Conservation (phyloP, 1,284 basidiomycete species). For the Neolentinus lepideus region DNA sequence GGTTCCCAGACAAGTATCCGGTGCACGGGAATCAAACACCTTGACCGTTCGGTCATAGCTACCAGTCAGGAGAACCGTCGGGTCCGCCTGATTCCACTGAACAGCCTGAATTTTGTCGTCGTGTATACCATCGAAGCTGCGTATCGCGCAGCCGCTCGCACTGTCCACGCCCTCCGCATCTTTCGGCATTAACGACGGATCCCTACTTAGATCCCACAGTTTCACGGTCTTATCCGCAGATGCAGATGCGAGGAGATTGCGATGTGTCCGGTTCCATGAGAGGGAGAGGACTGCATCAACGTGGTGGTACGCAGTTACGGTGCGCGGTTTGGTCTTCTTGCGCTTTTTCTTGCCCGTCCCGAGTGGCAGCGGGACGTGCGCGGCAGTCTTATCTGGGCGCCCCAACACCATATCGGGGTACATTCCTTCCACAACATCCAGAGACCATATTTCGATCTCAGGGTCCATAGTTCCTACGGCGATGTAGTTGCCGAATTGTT, state of each 20-base stretch:
- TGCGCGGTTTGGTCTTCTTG: conserved; percentile 76
- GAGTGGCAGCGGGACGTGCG: conserved; percentile 67
- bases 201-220: conserved; percentile 90
- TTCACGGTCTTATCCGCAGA: conserved; percentile 96
- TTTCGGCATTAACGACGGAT: conserved; percentile 27
- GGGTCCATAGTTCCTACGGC: conserved; percentile 97
- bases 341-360: conserved; percentile 94
- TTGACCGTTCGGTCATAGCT: conserved; percentile 92
- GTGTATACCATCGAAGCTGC: conserved; percentile 81
- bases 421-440: conserved; percentile 91
- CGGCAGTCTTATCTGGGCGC: conserved; percentile 77
- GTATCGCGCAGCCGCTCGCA: conserved; percentile 54
- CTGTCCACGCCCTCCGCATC: conserved; percentile 30
- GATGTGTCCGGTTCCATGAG: conserved; percentile 87
- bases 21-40: conserved; percentile 88
- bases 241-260: conserved; percentile 88
- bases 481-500: conserved; percentile 79
- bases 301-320: conserved; percentile 69
- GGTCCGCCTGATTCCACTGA: conserved; percentile 88
- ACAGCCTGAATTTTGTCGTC: conserved; percentile 97
- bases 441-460: conserved; percentile 97
- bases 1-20: conserved; percentile 72
- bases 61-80: conserved; percentile 86
- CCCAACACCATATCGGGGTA: conserved; percentile 93
- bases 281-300: conserved; percentile 91